These are phyloP conservation scores for Monosporozyma unispora DNA, from an alignment of 805 yeast genomes.

Conservation along the genomic window DNA sequence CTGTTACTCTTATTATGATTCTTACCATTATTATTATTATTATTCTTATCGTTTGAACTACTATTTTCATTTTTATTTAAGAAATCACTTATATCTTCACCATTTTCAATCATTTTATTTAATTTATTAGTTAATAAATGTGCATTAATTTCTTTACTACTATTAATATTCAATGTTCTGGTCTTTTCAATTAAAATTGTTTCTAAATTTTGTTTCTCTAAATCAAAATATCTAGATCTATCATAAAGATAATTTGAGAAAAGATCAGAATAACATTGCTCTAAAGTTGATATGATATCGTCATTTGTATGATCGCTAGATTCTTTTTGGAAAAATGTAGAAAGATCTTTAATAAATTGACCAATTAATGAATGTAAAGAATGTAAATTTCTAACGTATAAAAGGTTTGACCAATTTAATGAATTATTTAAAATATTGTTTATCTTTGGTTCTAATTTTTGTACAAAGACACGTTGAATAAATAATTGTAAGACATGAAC, in stretches of 20 bases:
- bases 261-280: slow-evolving; percentile 62
- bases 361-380: slow-evolving; percentile 51
- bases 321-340: slow-evolving; percentile 42
- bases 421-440: slow-evolving; percentile 55
- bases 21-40: not conserved
- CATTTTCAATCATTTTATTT: slow-evolving; percentile 18
- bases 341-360: slow-evolving; percentile 54
- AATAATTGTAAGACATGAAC: slow-evolving; percentile 57
- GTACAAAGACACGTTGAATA: slow-evolving; percentile 68
- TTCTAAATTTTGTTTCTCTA: slow-evolving; percentile 63
- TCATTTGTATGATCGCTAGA: slow-evolving; percentile 31
- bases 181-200: slow-evolving; percentile 28
- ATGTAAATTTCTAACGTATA: slow-evolving; percentile 70
- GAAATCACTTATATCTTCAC: slow-evolving; percentile 3
- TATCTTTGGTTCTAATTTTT: slow-evolving; percentile 50
- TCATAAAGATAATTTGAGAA: slow-evolving; percentile 63
- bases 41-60: not conserved
- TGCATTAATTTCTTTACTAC: slow-evolving; percentile 27
- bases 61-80: not conserved
- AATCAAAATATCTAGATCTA: slow-evolving; percentile 51
- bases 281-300: slow-evolving; percentile 38
- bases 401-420: slow-evolving; percentile 50
- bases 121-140: slow-evolving; percentile 25
- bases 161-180: slow-evolving; percentile 24
- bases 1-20: not conserved